phyloP scores from a whole-genome alignment of 1,284 basidiomycete species.

The Ganoderma boninense region DNA sequence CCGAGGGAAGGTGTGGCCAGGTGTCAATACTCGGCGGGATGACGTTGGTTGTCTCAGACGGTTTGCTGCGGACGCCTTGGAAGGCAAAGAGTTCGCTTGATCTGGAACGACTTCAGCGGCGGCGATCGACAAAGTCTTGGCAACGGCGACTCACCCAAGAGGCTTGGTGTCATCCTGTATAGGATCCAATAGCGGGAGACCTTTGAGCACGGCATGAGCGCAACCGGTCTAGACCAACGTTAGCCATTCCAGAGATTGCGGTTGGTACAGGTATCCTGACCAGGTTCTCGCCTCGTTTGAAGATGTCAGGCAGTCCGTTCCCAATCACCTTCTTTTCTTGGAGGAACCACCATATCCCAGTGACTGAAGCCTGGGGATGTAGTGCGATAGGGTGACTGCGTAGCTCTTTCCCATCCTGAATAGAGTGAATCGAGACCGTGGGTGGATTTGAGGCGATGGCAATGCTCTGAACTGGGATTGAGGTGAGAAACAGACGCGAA shows the following conservation, averaged over 20 bases:
- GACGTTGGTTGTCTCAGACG: conserved; percentile 50
- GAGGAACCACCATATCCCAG: conserved; percentile 73
- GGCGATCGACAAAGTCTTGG: neutral
- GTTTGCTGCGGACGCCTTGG: conserved; percentile 66
- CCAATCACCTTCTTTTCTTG: conserved; percentile 51
- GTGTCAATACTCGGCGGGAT: conserved; percentile 64
- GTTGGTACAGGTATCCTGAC: conserved; percentile 48
- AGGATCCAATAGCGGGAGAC: conserved; percentile 73
- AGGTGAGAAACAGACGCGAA: conserved; percentile 26
- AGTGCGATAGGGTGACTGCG: conserved; percentile 1
- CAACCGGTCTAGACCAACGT: conserved; percentile 68
- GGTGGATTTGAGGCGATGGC: conserved; percentile 77
- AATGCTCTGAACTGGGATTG: conserved; percentile 67
- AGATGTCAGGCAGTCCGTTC: conserved; percentile 74
- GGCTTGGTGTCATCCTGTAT: conserved; percentile 70
- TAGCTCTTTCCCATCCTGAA: conserved; percentile 67
- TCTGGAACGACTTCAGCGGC: conserved; percentile 45
- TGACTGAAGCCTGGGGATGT: neutral
- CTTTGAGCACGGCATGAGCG: conserved; percentile 72
- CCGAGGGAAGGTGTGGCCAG: conserved; percentile 73
- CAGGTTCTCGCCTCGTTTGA: conserved; percentile 69
- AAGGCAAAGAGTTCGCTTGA: conserved; percentile 82
- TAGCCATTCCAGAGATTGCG: neutral
- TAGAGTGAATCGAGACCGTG: conserved; percentile 72
- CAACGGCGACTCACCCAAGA: conserved; percentile 56